Percentiles rank a stretch among this genome's conserved stretches.
Evolutionary conservation across 1,284 basidiomycete genomes (phyloP).

Genomic region (Trichosporon coremiiforme): DNA sequence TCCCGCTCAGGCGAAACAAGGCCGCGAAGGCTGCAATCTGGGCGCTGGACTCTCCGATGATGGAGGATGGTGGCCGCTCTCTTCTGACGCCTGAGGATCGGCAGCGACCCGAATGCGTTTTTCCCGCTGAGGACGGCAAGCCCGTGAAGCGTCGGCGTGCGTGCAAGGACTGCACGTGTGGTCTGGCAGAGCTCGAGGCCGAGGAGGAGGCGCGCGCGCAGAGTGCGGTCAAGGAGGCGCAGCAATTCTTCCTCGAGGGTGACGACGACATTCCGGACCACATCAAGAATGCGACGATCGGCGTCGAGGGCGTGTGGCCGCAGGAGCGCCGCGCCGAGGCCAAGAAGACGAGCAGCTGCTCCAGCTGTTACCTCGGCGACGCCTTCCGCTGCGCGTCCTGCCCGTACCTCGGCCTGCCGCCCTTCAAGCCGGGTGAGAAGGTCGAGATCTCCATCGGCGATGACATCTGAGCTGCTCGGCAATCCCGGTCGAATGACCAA

Average conservation of each 20-base stretch:
- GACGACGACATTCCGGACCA: slow-evolving; percentile 55
- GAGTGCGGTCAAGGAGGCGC: slow-evolving; percentile 43
- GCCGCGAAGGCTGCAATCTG: slow-evolving; percentile 55
- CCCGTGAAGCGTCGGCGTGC: slow-evolving; percentile 62
- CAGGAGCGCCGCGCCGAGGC: slow-evolving; percentile 66
- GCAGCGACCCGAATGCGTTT: slow-evolving; percentile 57
- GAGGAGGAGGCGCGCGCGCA: slow-evolving; percentile 65
- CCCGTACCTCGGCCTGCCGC: slow-evolving; percentile 92
- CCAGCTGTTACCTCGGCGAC: slow-evolving; percentile 97
- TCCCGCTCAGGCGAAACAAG: slow-evolving; percentile 47
- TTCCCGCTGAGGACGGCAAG: slow-evolving; percentile 50
- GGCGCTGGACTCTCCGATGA: slow-evolving; percentile 52
- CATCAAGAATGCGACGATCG: slow-evolving; percentile 45
- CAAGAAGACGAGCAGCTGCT: slow-evolving; percentile 84
- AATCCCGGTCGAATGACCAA: neutral
- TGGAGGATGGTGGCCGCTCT: slow-evolving; percentile 57
- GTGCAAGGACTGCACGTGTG: slow-evolving; percentile 92
- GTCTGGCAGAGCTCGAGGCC: slow-evolving; percentile 85
- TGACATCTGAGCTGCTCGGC: slow-evolving; percentile 69
- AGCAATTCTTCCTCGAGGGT: slow-evolving; percentile 53
- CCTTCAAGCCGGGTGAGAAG: slow-evolving; percentile 98
- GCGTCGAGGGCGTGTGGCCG: slow-evolving; percentile 54
- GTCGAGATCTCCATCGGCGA: slow-evolving; percentile 79
- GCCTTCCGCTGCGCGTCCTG: slow-evolving; percentile 95
- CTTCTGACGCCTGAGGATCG: slow-evolving; percentile 61